Conservation (phyloP, 495 filamentous ascomycete species). For the Penicillium lividum region DNA sequence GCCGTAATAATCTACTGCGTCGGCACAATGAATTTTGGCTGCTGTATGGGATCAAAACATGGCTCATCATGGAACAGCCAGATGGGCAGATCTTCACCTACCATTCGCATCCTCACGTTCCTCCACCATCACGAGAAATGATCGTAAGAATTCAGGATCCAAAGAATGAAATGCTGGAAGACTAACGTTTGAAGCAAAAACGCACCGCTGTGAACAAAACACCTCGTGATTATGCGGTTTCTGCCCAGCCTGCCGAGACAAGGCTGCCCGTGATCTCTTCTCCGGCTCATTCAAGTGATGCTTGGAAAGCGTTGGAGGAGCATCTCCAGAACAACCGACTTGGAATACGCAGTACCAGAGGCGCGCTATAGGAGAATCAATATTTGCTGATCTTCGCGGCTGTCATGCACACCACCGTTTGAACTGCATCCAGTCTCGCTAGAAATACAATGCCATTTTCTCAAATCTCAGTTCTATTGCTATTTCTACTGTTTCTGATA, state of each 20-base stretch:
- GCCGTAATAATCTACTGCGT: constrained; percentile 21
- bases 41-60: constrained; percentile 19
- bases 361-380: too few relatives aligned
- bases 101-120: constrained; percentile 4
- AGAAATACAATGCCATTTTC: too few relatives aligned
- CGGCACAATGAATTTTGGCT: constrained; percentile 21
- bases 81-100: constrained; percentile 11
- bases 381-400: too few relatives aligned
- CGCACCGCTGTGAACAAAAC: background rate
- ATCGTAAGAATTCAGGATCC: constrained; percentile 4
- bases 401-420: too few relatives aligned
- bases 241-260: background rate
- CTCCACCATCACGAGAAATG: background rate
- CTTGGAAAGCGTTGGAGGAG: background rate
- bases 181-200: background rate
- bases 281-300: background rate
- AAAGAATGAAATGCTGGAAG: background rate
- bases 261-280: background rate
- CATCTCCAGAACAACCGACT: background rate
- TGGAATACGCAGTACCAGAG: too few relatives aligned
- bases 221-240: background rate
- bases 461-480: too few relatives aligned
- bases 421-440: too few relatives aligned
- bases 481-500: too few relatives aligned
- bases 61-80: constrained; percentile 10